Evolutionary conservation across 208 protist genomes (phyloP).

Genomic region (Wallacemonas sp.): DNA sequence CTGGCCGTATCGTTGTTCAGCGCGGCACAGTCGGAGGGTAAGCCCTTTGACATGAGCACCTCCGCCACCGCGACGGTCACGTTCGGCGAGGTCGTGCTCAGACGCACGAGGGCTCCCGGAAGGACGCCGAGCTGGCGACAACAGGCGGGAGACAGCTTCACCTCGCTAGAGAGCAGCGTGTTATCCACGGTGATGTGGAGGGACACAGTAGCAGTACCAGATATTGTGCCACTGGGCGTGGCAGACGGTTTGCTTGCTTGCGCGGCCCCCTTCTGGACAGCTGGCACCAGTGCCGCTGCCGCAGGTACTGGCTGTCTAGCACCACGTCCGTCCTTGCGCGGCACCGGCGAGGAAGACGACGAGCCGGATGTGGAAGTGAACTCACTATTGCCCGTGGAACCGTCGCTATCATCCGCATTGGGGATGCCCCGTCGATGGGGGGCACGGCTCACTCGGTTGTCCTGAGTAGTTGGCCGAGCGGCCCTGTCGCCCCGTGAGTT

Average conservation of each 20-base stretch:
- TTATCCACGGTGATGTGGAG: not conserved
- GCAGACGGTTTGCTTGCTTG: not conserved
- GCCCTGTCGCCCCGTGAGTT: no score
- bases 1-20: slow-evolving; percentile 26
- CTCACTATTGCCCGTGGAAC: no score
- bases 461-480: no score
- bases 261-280: not conserved
- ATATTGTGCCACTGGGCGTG: not conserved
- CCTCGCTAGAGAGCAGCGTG: slow-evolving; percentile 7
- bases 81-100: not conserved
- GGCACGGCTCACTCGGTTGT: no score
- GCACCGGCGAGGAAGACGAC: no score
- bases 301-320: no score
- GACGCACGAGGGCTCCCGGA: not conserved
- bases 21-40: slow-evolving; percentile 1
- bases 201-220: not conserved
- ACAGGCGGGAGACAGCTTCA: not conserved
- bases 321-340: no score
- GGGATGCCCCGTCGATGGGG: no score
- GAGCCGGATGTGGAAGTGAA: no score
- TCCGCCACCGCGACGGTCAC: slow-evolving; percentile 12
- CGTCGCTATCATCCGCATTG: no score
- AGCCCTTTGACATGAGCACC: slow-evolving; percentile 11
- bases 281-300: no score
- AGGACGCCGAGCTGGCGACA: not conserved